Conservation (phyloP, 2,329 filamentous ascomycete genomes). For the Pestalotiopsis sp. region DNA sequence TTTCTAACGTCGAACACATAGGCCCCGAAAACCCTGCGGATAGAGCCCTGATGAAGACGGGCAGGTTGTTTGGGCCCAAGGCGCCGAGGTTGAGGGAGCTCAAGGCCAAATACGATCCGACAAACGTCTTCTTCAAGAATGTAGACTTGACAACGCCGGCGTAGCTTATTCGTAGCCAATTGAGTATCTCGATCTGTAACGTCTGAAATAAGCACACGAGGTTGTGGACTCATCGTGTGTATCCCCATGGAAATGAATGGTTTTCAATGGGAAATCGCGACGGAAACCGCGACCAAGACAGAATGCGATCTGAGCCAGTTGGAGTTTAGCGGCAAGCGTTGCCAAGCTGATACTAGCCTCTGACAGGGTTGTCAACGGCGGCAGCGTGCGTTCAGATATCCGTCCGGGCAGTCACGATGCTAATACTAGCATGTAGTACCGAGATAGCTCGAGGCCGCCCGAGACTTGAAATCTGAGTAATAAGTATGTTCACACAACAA, state of each 20-base stretch:
- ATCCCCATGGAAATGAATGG: neutral
- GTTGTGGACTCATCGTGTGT: neutral
- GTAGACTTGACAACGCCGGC: neutral
- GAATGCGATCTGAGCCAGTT: neutral
- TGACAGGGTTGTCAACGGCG: neutral
- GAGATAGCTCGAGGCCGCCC: neutral
- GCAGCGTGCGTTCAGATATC: neutral
- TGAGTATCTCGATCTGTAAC: neutral
- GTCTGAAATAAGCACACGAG: neutral
- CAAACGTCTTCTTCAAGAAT: conserved; percentile 36
- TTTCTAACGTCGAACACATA: neutral
- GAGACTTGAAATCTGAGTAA: neutral
- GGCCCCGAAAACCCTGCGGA: conserved; percentile 14
- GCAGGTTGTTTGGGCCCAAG: conserved; percentile 32
- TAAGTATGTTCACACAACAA: neutral
- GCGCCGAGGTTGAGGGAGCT: conserved; percentile 29
- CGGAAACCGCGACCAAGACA: neutral
- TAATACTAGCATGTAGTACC: neutral
- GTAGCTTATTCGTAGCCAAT: neutral
- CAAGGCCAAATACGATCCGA: conserved; percentile 36
- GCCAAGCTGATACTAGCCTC: neutral
- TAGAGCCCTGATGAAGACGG: conserved; percentile 21
- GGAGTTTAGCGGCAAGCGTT: neutral
- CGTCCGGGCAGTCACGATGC: neutral
- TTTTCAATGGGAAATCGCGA: neutral